phyloP scores from a whole-genome alignment of 495 filamentous ascomycete species.

The Beverwykella pulmonaria region DNA sequence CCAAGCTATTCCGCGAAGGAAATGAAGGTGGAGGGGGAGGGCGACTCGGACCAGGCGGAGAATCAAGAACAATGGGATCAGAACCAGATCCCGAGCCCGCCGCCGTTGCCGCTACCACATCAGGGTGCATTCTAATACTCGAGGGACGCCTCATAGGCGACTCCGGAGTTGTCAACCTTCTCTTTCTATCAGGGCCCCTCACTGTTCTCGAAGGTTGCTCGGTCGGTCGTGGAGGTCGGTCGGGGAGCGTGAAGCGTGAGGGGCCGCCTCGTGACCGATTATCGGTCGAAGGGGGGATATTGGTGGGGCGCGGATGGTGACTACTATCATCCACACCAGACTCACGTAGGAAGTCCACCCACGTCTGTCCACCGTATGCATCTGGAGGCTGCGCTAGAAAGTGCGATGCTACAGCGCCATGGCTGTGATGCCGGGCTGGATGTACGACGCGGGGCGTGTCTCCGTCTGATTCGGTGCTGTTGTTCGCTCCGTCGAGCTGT shows the following conservation, averaged over 20 bases:
- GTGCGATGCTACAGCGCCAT: constrained; percentile 10
- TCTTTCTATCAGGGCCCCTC: constrained; percentile 8
- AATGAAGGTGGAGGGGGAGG: constrained; percentile 13
- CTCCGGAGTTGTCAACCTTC: constrained; percentile 29
- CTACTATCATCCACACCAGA: neutral
- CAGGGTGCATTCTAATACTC: neutral
- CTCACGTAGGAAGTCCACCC: constrained; percentile 26
- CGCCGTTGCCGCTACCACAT: neutral
- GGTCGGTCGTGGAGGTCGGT: neutral
- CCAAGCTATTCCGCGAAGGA: neutral
- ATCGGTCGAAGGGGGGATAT: neutral
- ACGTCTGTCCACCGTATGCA: constrained; percentile 14
- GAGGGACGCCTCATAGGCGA: neutral
- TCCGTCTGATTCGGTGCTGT: neutral
- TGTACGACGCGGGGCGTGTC: neutral
- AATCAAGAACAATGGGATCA: constrained; percentile 7
- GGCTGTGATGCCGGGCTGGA: neutral
- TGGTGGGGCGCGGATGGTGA: neutral
- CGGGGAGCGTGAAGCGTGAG: constrained; percentile 8
- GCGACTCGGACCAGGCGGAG: constrained; percentile 1
- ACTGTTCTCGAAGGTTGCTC: neutral
- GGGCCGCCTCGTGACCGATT: neutral
- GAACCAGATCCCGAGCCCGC: neutral
- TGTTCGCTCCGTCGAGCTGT: neutral
- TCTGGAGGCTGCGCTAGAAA: constrained; percentile 8